Evolutionary conservation across 2,329 filamentous ascomycete genomes (phyloP), one percentile per base, ranked within the genome.

Genomic region (Neofusicoccum ribis): DNA sequence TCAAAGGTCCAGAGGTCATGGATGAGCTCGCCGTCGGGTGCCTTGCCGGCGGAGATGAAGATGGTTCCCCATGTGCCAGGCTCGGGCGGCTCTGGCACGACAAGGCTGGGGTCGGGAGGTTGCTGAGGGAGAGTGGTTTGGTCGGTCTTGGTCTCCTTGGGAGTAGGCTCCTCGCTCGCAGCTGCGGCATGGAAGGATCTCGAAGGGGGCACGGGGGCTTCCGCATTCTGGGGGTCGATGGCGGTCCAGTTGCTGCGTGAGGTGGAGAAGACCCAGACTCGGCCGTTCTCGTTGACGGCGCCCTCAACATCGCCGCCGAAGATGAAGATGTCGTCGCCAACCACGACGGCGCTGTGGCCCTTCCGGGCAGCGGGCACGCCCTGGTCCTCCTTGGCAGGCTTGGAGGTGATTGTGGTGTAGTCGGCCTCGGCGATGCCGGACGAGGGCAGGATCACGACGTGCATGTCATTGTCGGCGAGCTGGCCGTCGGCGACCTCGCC

Each of bases 1-100:
- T 85, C 80, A 68, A 85, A 86, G 41, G 81, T 76, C 78, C 85
- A 84, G 8, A 80, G 79, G 67, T 86, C 85, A 8, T 75, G 77
- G 8, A 78, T 67, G 1, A 75, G 68, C 12, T 43, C 54, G 31
- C 70, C 63, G 2, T 50, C 58, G 14, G 37, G 23, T 11, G n/a
- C 66, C 8, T 67, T 73, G 3, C 85, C 85, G 23, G 84, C 84
- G 50, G 84, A 75, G 0, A 86, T 72, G 52, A 87, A 77, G 7
- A 87, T 72, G 2, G 84, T 83, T 50, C 83, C 82, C 72, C 83
- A 83, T 0, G 76, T 72, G 62, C 77, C 74, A 2, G 73, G 62
- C 5, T 72, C 72, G 3, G 78, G 72, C 2, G 79, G 79, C 20
- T 81, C 79, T 3, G 79, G 79, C 0, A 81, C 75, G 34, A 73